phyloP scores from a whole-genome alignment of 345 rosid genomes.

The rapeseed (Brassica napus) region Da-Ae NC_063448.1:4982501-4983000 shows the following conservation, averaged over 20 bases:
- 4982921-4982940: conserved; percentile 7
- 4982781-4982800: neutral
- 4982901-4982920: conserved; percentile 5
- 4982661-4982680: conserved; percentile 47
- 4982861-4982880: neutral
- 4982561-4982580: conserved; percentile 96
- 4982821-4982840: conserved; percentile 28
- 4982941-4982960: conserved; percentile 8
- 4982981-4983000: neutral
- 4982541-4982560: conserved; percentile 94
- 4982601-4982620: conserved; percentile 62
- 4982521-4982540: conserved; percentile 72
- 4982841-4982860: conserved; percentile 27
- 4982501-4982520: conserved; percentile 20
- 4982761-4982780: conserved; percentile 9
- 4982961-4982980: neutral
- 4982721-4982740: neutral
- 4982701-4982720: neutral
- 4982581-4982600: conserved; percentile 80
- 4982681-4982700: conserved; percentile 11
- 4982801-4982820: conserved; percentile 27
- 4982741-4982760: conserved; percentile 4
- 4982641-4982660: conserved; percentile 45
- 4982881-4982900: conserved; percentile 22
- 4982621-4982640: conserved; percentile 55